These are phyloP conservation scores for Daldinia sp. DNA, from an alignment of 2,329 filamentous ascomycete genomes.

Conservation along the genomic window DNA sequence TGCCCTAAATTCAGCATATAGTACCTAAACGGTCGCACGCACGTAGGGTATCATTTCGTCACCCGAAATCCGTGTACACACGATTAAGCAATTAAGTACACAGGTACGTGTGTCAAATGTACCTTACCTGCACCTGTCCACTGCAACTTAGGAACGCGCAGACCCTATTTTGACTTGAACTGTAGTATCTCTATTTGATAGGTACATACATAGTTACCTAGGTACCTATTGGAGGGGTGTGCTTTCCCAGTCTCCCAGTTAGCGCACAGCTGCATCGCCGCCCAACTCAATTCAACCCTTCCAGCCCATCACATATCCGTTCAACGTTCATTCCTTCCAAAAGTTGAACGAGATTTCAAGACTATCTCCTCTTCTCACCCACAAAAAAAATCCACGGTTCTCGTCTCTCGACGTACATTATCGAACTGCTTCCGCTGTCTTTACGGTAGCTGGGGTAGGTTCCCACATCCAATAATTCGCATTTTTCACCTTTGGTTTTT, in stretches of 20 bases:
- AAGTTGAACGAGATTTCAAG: constrained; percentile 16
- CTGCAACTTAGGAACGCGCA: too few species aligned
- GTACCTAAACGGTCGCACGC: too few species aligned
- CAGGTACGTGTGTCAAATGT: background rate
- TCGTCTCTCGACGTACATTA: constrained; percentile 2
- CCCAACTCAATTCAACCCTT: constrained; percentile 28
- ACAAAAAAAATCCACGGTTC: constrained; percentile 14
- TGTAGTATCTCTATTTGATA: too few species aligned
- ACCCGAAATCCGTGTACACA: background rate
- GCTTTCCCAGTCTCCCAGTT: background rate
- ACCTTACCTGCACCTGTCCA: too few species aligned
- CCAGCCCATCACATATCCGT: constrained; percentile 21
- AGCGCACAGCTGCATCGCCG: constrained; percentile 34
- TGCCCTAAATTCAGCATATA: too few species aligned
- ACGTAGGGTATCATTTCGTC: too few species aligned
- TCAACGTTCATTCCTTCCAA: constrained; percentile 25
- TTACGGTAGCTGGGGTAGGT: constrained; percentile 5
- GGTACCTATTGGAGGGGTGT: background rate
- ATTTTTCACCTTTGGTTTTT: constrained; percentile 2
- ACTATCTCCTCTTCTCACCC: constrained; percentile 16
- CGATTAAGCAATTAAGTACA: background rate
- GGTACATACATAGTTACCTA: too few species aligned
- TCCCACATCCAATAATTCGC: constrained; percentile 15
- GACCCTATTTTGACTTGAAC: too few species aligned
- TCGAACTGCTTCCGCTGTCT: background rate